Evolutionary conservation across 345 rosid genomes (phyloP), one percentile per base, ranked within the genome.

Genomic region (Brassica incana): DNA sequence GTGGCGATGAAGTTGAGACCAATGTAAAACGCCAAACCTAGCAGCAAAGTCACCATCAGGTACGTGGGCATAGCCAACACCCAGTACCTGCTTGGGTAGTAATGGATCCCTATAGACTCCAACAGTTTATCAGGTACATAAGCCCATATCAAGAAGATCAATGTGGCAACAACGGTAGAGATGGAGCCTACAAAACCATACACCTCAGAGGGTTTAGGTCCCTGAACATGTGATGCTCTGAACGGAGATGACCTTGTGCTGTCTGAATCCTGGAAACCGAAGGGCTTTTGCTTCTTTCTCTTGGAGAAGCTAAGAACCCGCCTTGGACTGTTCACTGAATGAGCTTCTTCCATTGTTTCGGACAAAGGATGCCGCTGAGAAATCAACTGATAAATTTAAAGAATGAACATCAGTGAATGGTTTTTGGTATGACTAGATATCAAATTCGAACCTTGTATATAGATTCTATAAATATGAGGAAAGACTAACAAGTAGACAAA

Each of bases 51-150:
- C 68, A 91, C 92, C 86, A 86, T 87, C 5, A 87, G 73, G 81
- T 91, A 91, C 3, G 87, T 87, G 8, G 99, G 96, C 80, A 90
- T 78, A 12, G 91, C 93, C 81, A 93, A 74, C 1, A 93, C 98
- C 97, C 97, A 91, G 62, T 88, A 89, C 85, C 96, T 93, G 79
- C 90, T 83, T 38, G 97, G 95, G 79, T 91, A 91, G 88, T 91
- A 90, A 78, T 45, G 84, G 81, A 95, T 89, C 45, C 95, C 93
- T 8, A 90, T 77, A 5, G 91, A 81, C 32, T 86, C 94, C 70
- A 95, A 76, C 83, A 92, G 69, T 58, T 70, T 77, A 70, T 95
- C 94, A 62, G 99, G 97, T 72, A 91, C 90, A 73, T 92, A 95
- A 1, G 99, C 97, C 99, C 97, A 92, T 33, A 83, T 82, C 84